Conservation (phyloP, 1,139 yeast species). For the Spathaspora sp. region DNA sequence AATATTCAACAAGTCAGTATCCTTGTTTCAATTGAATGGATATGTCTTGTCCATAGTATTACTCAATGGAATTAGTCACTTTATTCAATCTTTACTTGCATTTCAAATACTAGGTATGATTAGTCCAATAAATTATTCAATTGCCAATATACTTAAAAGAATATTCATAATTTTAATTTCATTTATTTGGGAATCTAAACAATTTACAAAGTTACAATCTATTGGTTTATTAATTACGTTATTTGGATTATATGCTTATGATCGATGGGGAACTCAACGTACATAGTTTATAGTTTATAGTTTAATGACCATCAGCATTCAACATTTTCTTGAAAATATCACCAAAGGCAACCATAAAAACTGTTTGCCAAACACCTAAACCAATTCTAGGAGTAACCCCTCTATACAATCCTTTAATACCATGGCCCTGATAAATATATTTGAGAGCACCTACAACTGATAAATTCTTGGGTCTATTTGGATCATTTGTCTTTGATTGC, state of each 20-base stretch:
- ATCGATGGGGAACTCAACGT: conserved; percentile 59
- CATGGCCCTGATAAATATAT: conserved; percentile 80
- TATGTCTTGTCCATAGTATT: conserved; percentile 37
- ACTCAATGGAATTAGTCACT: conserved; percentile 77
- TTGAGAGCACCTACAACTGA: conserved; percentile 76
- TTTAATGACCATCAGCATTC: conserved; percentile 35
- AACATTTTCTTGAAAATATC: conserved; percentile 62
- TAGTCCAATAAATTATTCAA: conserved; percentile 86
- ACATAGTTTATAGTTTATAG: not conserved
- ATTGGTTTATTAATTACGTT: conserved; percentile 72
- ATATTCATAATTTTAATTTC: conserved; percentile 82
- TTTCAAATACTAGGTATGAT: conserved; percentile 85
- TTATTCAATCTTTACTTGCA: conserved; percentile 81
- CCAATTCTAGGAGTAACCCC: conserved; percentile 98
- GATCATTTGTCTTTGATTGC: conserved; percentile 92
- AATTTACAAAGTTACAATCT: conserved; percentile 52
- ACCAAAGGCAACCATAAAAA: conserved; percentile 98
- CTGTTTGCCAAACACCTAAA: conserved; percentile 96
- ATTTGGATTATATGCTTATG: conserved; percentile 63
- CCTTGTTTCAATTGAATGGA: conserved; percentile 34
- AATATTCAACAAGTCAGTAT: conserved; percentile 35
- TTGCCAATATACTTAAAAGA: conserved; percentile 85
- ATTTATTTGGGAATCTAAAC: conserved; percentile 61
- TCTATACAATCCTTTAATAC: conserved; percentile 87
- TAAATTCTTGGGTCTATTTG: conserved; percentile 91